phyloP scores from a whole-genome alignment of 192 early-diverging fungal genomes.

The Entomortierella lignicola region DNA sequence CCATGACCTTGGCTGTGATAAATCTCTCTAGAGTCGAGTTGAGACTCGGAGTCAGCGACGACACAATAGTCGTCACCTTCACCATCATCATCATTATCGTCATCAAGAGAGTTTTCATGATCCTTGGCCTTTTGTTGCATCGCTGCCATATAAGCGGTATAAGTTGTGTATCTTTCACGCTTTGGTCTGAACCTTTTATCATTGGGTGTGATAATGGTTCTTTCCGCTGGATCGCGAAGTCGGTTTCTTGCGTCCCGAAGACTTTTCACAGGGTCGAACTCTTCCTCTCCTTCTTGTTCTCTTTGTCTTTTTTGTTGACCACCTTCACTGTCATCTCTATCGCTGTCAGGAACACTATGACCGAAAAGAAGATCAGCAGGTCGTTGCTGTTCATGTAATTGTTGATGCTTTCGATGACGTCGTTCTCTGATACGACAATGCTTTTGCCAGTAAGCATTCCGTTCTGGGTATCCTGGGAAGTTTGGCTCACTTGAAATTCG shows the following conservation, averaged over 20 bases:
- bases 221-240: slow-evolving; percentile 5
- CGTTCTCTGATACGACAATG: slow-evolving; percentile 46
- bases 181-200: not conserved
- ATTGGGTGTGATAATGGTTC: not conserved
- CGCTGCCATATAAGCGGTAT: slow-evolving; percentile 37
- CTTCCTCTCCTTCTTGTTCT: not conserved
- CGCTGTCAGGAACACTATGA: too few species aligned
- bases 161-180: slow-evolving; percentile 27
- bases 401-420: slow-evolving; percentile 17
- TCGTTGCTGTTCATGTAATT: slow-evolving; percentile 6
- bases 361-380: too few species aligned
- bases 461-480: slow-evolving; percentile 43
- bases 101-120: not conserved
- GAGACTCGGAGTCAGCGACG: not conserved
- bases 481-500: slow-evolving; percentile 20
- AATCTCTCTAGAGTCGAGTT: not conserved
- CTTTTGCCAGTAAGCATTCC: slow-evolving; percentile 46
- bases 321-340: too few species aligned
- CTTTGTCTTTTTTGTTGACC: not conserved
- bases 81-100: not conserved
- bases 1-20: not conserved
- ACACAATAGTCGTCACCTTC: not conserved
- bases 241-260: slow-evolving; percentile 5
- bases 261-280: not conserved
- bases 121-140: slow-evolving; percentile 34